Evolutionary conservation across 2,329 filamentous ascomycete genomes (phyloP), one percentile per base, ranked within the genome.

Genomic region (Aspergillus sp.): DNA sequence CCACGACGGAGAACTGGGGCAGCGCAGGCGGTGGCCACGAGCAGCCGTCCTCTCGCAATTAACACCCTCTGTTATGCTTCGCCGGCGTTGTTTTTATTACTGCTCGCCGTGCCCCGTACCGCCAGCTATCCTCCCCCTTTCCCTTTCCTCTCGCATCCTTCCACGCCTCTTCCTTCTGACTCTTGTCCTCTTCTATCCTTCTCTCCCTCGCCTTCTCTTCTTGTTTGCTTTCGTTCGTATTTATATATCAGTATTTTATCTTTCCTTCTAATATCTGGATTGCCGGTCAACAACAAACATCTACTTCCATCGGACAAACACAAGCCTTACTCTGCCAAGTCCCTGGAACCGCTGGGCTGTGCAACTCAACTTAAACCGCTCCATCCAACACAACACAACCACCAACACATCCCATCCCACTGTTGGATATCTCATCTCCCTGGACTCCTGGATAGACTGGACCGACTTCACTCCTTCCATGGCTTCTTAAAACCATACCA

Each of bases 151-250:
- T 19, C 39, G 44, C 55, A 41, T 50, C 17, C 43, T 47, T 57
- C 48, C 44, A 33, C 35, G 46, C 51, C 45, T 46, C 17, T 25
- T 47, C 58, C 63, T 58, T 47, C 50, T 54, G 21, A 21, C 21
- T 35, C 44, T 52, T 52, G 50, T 53, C 37, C 49, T 31, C 54
- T 44, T 45, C 48, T 21, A 37, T 58, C 27, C 49, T 33, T 19
- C 25, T 48, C 75, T 78, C 77, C 77, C 82, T 81, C 72, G 79
- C 73, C 82, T 59, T 56, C 47, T 58, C 45, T 56, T 15, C 43
- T 40, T 52, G 35, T 55, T 40, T 55, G 49, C 44, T 52, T 52
- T 56, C 55, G 57, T 44, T 43, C 57, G 15, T 54, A 19, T 56
- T 49, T 59, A 53, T 39, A 48, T 58, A 48, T 17, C 27, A 49